Conservation (phyloP, 163 green algal genomes). For the Scenedesmus sp. region DNA sequence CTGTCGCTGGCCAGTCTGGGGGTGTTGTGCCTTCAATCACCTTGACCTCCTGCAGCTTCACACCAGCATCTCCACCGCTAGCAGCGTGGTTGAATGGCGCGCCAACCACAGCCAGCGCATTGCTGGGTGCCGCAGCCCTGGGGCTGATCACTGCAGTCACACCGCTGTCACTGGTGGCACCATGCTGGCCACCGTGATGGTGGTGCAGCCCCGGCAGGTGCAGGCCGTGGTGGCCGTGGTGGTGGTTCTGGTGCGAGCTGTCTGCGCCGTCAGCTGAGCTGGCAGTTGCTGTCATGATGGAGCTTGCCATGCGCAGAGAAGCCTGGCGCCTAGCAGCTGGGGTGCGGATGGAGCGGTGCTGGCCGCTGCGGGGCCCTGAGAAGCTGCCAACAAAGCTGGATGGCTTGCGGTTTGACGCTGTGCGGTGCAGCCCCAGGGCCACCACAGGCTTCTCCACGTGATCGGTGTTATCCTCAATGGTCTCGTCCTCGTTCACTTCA, state of each 20-base stretch:
- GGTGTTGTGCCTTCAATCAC: constrained; percentile 47
- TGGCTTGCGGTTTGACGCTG: neutral
- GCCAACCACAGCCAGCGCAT: neutral
- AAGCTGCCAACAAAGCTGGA: neutral
- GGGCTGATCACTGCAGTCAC: constrained; percentile 27
- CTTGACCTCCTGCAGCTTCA: constrained; percentile 54
- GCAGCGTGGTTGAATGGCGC: neutral
- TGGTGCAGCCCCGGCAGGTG: neutral
- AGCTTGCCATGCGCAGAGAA: constrained; percentile 22
- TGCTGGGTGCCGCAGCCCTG: neutral
- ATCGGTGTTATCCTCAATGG: neutral
- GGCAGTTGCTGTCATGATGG: neutral
- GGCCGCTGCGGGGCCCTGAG: neutral
- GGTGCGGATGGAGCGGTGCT: neutral
- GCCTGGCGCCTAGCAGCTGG: constrained; percentile 21
- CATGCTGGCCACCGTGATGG: neutral
- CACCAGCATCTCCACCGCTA: neutral
- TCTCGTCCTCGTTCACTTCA: constrained; percentile 11
- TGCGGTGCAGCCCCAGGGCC: neutral
- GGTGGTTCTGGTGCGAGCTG: neutral
- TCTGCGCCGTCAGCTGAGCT: neutral
- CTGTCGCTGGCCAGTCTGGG: constrained; percentile 55
- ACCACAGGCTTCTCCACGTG: neutral
- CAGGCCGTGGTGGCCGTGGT: neutral
- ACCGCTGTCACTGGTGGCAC: neutral